phyloP scores from a whole-genome alignment of 208 protist genomes.

The Trypanosoma platydactyli region DNA sequence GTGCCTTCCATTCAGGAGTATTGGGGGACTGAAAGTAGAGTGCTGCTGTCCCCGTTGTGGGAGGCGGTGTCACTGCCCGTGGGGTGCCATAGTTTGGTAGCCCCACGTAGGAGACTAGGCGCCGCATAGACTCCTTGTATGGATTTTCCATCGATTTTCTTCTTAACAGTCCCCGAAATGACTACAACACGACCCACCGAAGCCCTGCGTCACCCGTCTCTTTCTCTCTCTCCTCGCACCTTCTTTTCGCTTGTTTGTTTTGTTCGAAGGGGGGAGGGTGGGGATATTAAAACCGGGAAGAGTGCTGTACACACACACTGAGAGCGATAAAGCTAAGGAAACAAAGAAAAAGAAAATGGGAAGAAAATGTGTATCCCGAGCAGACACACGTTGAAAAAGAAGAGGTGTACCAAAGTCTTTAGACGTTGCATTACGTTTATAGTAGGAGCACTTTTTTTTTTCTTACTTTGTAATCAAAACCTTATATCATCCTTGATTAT shows the following conservation, averaged over 20 bases:
- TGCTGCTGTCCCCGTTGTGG: constrained; percentile 25
- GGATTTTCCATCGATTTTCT: constrained; percentile 25
- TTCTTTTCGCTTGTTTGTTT: too few species aligned
- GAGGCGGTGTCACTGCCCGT: background rate
- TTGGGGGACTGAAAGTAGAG: constrained; percentile 69
- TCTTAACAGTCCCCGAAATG: background rate
- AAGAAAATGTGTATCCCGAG: background rate
- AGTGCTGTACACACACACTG: constrained; percentile 5
- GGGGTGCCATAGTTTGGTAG: constrained; percentile 50
- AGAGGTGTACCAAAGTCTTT: too few species aligned
- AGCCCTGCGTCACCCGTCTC: too few species aligned
- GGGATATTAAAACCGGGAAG: too few species aligned
- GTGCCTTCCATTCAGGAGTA: constrained; percentile 67
- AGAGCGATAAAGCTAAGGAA: background rate
- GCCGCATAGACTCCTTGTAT: constrained; percentile 68
- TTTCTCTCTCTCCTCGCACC: background rate
- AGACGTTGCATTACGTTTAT: too few species aligned
- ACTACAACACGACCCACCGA: background rate
- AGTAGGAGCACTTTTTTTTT: too few species aligned
- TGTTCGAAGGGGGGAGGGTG: too few species aligned
- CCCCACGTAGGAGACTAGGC: constrained; percentile 52
- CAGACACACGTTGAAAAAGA: too few species aligned
- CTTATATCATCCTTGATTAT: too few species aligned
- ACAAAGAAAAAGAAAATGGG: background rate
- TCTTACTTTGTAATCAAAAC: too few species aligned